Evolutionary conservation across 225 moss, liverwort and hornwort genomes (phyloP), one percentile per base, ranked within the genome.

Genomic region (Straminergon stramineum): DNA sequence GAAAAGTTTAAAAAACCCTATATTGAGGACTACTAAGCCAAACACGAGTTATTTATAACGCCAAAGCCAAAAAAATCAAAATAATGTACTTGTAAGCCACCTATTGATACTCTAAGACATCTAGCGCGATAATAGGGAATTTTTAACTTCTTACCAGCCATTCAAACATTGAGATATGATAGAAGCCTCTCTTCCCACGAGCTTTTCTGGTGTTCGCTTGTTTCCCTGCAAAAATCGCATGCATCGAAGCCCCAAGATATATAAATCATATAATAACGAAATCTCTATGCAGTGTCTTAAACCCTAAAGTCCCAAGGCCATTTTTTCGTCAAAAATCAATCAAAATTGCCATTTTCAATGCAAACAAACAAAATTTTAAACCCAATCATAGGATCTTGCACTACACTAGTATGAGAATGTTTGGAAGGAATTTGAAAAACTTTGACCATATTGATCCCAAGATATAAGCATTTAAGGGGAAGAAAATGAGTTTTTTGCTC

Each of bases 191-290:
- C 96, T 95, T 90, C 97, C 97, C 45, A 97, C 95, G 85, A 97
- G 96, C 91, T 97, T 97, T 81, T 97, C 97, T 51, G 97, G 97
- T 48, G 97, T 97, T 87, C 97, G 94, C 92, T 97, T 97, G 86
- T 97, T 97, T 80, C 97, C 97, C 97, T 97, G 91, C n/a, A 86
- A 83, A 70, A 83, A 41, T 56, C 56, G 69, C 56, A 82, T 77
- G 57, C 37, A 81, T n/a, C 48, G 13, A 75, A 68, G 52, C 28
- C 84, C 51, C 73, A 68, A 43, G 30, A 79, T 20, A 62, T 53
- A 53, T 6, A 73, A 68, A 53, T 82, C 81, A 71, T 23, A 30
- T 66, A 10, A 58, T 17, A 80, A 65, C 14, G 17, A 67, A 52
- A 85, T 28, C 32, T 41, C 16, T 39, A 39, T 39, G 57, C 55